Evolutionary conservation across 495 filamentous ascomycete species (phyloP).

Genomic region (Parathielavia hyrcaniae): DNA sequence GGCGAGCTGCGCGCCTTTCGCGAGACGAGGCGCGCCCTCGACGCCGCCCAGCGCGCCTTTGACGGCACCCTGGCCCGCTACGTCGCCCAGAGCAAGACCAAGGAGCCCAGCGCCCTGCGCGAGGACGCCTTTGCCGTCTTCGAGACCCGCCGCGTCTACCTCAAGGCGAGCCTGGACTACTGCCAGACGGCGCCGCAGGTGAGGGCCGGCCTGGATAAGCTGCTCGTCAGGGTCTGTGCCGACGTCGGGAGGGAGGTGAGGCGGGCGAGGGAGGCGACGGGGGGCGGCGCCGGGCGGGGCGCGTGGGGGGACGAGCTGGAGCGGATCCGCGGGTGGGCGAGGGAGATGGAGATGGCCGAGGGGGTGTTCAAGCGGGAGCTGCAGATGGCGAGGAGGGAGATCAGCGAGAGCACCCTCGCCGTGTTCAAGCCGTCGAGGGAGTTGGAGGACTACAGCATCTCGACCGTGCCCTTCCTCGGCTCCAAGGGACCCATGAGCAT

Average conservation of each 20-base stretch:
- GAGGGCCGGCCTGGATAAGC: conserved; percentile 69
- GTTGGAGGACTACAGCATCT: conserved; percentile 83
- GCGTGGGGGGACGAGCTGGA: conserved; percentile 67
- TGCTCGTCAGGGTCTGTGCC: conserved; percentile 76
- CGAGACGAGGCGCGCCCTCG: conserved; percentile 68
- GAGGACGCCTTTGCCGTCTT: conserved; percentile 97
- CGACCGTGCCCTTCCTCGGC: conserved; percentile 78
- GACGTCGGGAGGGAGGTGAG: conserved; percentile 80
- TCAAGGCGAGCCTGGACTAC: conserved; percentile 90
- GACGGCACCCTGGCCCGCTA: conserved; percentile 76
- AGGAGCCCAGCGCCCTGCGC: conserved; percentile 80
- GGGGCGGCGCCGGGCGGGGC: conserved; percentile 49
- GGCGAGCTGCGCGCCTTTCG: conserved; percentile 58
- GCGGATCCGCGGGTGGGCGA: conserved; percentile 81
- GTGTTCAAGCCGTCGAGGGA: conserved; percentile 75
- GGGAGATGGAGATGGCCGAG: conserved; percentile 84
- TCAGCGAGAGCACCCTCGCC: conserved; percentile 71
- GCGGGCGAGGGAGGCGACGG: conserved; percentile 2
- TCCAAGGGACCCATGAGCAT: conserved; percentile 59
- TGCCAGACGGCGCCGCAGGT: conserved; percentile 79
- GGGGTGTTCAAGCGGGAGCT: conserved; percentile 72
- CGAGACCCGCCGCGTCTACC: conserved; percentile 83
- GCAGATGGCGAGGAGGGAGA: conserved; percentile 66
- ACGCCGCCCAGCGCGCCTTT: conserved; percentile 74
- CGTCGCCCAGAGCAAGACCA: conserved; percentile 77